Percentiles rank a stretch among this genome's conserved stretches.
These are phyloP conservation scores for Pseudozyma sp. DNA, from an alignment of 1,284 basidiomycete genomes.

Conservation along the genomic window DNA sequence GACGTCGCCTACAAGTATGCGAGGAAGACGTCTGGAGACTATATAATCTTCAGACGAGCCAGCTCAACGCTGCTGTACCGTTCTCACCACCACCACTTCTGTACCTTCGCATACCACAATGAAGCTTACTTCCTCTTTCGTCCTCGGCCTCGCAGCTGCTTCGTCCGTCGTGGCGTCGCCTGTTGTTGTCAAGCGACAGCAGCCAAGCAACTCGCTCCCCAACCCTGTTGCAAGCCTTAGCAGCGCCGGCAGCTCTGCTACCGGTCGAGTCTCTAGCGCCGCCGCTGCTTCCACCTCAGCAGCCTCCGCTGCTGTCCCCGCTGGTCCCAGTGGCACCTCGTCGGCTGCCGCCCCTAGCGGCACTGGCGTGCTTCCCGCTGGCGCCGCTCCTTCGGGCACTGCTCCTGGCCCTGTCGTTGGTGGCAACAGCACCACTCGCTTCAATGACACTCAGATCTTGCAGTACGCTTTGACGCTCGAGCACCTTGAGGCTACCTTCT, in stretches of 20 bases:
- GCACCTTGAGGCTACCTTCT: slow-evolving; percentile 56
- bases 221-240: background rate
- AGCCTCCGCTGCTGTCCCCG: slow-evolving; percentile 4
- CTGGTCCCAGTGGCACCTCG: background rate
- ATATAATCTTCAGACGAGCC: slow-evolving; percentile 15
- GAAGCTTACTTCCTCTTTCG: slow-evolving; percentile 39
- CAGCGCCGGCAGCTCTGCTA: background rate
- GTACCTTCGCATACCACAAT: slow-evolving; percentile 12
- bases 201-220: background rate
- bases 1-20: background rate
- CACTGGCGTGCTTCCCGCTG: background rate
- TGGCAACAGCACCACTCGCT: slow-evolving; percentile 6
- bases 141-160: slow-evolving; percentile 33
- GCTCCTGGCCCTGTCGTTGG: slow-evolving; percentile 1
- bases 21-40: background rate
- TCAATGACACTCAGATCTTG: slow-evolving; percentile 55
- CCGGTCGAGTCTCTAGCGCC: background rate
- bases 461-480: slow-evolving; percentile 61
- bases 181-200: slow-evolving; percentile 22
- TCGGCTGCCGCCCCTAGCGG: background rate
- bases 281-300: slow-evolving; percentile 4
- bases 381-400: slow-evolving; percentile 1
- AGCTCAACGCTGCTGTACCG: no score
- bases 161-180: slow-evolving; percentile 33
- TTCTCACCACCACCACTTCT: background rate